These are phyloP conservation scores for Russula vinacea DNA, from an alignment of 768 basidiomycete genomes.

Conservation along the genomic window DNA sequence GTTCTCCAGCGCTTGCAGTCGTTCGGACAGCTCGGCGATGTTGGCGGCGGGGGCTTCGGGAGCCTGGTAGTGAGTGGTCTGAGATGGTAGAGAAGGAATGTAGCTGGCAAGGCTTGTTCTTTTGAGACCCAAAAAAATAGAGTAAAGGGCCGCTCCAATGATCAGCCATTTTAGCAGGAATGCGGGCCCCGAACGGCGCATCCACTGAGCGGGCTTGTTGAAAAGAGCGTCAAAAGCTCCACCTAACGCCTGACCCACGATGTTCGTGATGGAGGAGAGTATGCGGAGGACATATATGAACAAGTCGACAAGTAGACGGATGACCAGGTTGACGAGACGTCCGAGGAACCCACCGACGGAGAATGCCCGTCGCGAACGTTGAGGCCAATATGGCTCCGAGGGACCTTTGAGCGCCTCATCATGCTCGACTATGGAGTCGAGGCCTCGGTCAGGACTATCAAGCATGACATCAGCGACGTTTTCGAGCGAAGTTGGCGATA, in stretches of 20 bases:
- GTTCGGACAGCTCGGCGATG: constrained; percentile 59
- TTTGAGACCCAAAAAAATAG: constrained; percentile 46
- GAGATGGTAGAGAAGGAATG: constrained; percentile 33
- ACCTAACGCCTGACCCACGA: constrained; percentile 44
- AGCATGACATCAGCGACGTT: constrained; percentile 31
- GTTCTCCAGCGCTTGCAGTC: constrained; percentile 61
- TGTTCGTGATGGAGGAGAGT: constrained; percentile 28
- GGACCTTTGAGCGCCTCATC: constrained; percentile 45
- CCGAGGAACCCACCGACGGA: constrained; percentile 50
- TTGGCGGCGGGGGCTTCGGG: constrained; percentile 62
- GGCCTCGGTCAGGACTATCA: constrained; percentile 47
- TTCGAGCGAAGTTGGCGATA: constrained; percentile 41
- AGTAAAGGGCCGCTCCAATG: constrained; percentile 44
- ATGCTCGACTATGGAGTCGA: constrained; percentile 62
- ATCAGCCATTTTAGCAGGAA: constrained; percentile 44
- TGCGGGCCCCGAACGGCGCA: constrained; percentile 37
- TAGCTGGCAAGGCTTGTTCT: constrained; percentile 31
- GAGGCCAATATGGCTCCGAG: neutral
- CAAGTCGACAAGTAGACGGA: constrained; percentile 31
- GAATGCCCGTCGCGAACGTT: constrained; percentile 34
- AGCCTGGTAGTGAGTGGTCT: constrained; percentile 44
- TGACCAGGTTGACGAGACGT: constrained; percentile 41
- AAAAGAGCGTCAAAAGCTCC: constrained; percentile 48
- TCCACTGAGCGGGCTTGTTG: constrained; percentile 46
- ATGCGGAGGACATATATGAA: constrained; percentile 29